Evolutionary conservation across 306 rosid species (phyloP).

Genomic region (Cucumis sativus): Cucumber_9930_V3 NC_026658.2:13682001-13682500

Average conservation of each 20-base stretch:
- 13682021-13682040: neutral
- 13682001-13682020: neutral
- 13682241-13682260: conserved; percentile 14
- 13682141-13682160: conserved; percentile 43
- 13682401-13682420: neutral
- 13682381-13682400: neutral
- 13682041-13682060: neutral
- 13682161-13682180: conserved; percentile 36
- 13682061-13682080: neutral
- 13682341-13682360: neutral
- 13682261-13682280: conserved; percentile 1
- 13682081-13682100: neutral
- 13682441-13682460: too few species aligned
- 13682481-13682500: too few species aligned
- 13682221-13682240: conserved; percentile 43
- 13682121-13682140: conserved; percentile 37
- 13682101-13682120: neutral
- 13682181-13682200: conserved; percentile 68
- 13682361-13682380: conserved; percentile 5
- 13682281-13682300: conserved; percentile 9
- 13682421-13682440: too few species aligned
- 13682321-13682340: neutral
- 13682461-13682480: too few species aligned
- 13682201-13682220: conserved; percentile 58
- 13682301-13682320: neutral